Percentiles rank a stretch among this genome's conserved stretches.
Conservation (phyloP, 345 rosid genomes). For the Fremontodendron californicum region DNA sequence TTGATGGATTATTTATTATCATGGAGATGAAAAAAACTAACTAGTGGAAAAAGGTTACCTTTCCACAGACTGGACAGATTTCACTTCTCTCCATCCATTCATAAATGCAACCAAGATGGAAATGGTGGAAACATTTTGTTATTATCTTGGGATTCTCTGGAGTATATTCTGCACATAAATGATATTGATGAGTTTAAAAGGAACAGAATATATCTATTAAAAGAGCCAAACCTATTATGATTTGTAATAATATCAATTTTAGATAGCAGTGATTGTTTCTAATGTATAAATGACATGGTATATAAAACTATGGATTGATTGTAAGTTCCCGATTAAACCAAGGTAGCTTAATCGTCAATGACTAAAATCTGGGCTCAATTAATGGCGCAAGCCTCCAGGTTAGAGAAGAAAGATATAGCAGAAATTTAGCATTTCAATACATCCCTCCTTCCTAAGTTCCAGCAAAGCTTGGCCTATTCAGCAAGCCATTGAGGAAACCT, state of each 20-base stretch:
- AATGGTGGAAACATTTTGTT: slow-evolving; percentile 87
- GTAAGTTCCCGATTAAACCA: not conserved
- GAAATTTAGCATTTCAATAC: not conserved
- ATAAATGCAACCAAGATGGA: slow-evolving; percentile 95
- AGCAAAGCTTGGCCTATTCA: not conserved
- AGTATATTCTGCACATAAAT: slow-evolving; percentile 68
- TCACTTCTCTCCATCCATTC: slow-evolving; percentile 99
- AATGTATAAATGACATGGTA: not conserved
- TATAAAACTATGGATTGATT: not conserved
- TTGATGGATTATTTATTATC: not conserved
- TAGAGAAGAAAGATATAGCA: not conserved
- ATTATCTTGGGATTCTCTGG: slow-evolving; percentile 87
- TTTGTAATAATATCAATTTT: not conserved
- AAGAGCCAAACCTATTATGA: not conserved
- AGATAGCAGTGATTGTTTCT: not conserved
- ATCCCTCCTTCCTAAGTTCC: not conserved
- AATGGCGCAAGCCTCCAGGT: not conserved
- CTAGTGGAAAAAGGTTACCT: slow-evolving; percentile 45
- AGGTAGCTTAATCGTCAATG: not conserved
- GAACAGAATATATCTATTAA: not conserved
- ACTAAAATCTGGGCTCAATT: not conserved
- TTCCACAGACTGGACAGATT: slow-evolving; percentile 93
- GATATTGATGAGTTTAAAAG: not conserved
- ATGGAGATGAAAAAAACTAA: slow-evolving; percentile 4
- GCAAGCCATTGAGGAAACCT: not conserved